phyloP scores from a whole-genome alignment of 2,329 filamentous ascomycete genomes.

The Microsporum audouinii region DNA sequence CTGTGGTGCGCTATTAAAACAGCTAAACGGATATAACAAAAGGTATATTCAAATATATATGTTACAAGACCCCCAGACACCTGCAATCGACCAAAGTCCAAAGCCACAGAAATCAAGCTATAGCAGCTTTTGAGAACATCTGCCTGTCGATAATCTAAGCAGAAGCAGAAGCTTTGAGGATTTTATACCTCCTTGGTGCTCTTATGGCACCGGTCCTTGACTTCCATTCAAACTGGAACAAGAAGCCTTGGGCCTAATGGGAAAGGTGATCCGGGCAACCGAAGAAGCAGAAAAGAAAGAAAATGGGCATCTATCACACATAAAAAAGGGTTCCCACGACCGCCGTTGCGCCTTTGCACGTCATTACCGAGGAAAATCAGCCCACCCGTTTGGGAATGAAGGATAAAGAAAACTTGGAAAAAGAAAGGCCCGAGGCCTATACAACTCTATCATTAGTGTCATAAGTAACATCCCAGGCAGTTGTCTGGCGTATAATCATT shows the following conservation, averaged over 20 bases:
- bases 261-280: background rate
- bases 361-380: background rate
- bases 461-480: conserved; percentile 13
- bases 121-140: background rate
- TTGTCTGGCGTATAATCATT: conserved; percentile 13
- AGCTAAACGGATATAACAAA: background rate
- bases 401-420: background rate
- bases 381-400: background rate
- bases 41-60: background rate
- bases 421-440: background rate
- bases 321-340: background rate
- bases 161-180: background rate
- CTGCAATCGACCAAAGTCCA: background rate
- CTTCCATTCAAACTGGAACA: background rate
- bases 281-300: background rate
- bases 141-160: background rate
- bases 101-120: background rate
- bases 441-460: background rate
- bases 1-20: background rate
- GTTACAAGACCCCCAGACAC: background rate
- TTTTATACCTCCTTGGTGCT: background rate
- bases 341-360: background rate
- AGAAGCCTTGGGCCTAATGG: background rate
- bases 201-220: background rate
- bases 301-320: background rate